Conservation (phyloP, 208 protist species). For the Strigomonas culicis region DNA sequence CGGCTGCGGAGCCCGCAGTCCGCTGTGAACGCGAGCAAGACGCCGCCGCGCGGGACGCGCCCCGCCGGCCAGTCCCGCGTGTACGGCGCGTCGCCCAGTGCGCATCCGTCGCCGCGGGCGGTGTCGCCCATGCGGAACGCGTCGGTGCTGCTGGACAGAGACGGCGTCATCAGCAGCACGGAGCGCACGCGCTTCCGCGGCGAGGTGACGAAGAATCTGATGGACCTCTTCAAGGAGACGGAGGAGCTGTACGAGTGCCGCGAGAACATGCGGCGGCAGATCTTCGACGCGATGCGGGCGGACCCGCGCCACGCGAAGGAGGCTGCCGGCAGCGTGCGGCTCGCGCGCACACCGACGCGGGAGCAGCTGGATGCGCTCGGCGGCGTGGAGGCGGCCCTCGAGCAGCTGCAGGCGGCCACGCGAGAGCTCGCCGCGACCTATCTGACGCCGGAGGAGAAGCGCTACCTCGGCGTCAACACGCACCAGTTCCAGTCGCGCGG, state of each 20-base stretch:
- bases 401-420: constrained; percentile 34
- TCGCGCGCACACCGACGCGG: constrained; percentile 28
- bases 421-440: constrained; percentile 62
- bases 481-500: constrained; percentile 70
- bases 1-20: too few species aligned
- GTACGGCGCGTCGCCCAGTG: too few species aligned
- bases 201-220: constrained; percentile 46
- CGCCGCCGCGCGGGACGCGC: too few species aligned
- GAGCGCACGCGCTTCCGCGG: constrained; percentile 46
- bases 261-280: constrained; percentile 32
- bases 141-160: too few species aligned
- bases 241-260: constrained; percentile 40
- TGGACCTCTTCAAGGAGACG: constrained; percentile 60
- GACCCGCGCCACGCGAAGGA: constrained; percentile 60
- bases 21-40: too few species aligned
- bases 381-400: constrained; percentile 27
- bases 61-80: too few species aligned
- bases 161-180: constrained; percentile 2
- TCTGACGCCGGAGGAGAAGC: constrained; percentile 77
- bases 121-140: too few species aligned
- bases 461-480: constrained; percentile 68
- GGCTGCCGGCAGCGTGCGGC: constrained; percentile 30
- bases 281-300: constrained; percentile 62
- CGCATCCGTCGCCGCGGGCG: too few species aligned
- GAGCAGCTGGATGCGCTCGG: constrained; percentile 58